Evolutionary conservation across 345 rosid species (phyloP), one percentile per base, ranked within the genome.

Genomic region (Eucalyptus fibrosa): DNA sequence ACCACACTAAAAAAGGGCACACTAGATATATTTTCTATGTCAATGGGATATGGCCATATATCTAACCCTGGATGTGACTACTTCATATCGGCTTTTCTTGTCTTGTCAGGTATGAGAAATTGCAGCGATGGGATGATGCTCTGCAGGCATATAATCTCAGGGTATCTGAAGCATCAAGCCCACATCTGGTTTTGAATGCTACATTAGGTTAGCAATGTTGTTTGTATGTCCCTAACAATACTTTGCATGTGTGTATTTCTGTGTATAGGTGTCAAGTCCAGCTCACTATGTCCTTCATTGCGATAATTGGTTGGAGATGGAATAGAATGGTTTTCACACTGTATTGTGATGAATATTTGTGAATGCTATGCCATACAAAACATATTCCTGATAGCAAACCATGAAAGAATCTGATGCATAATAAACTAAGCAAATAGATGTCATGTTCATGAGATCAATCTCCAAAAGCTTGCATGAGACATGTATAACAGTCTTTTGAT

Each of bases 61-160:
- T 15, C 77, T 65, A 65, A 65, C 19, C 37, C 18, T n/a, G 11
- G n/a, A 47, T 47, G 53, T 85, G 32, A 42, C 62, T 42, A 44
- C 50, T 81, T 56, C 72, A 67, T 51, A 51, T n/a, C 8, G 32
- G 19, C 85, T 77, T 45, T 44, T 90, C 21, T 56, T 60, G 45
- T 87, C 92, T 47, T 91, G 88, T 86, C 89, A 98, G 99, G 99
- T 98, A 97, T 93, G 99, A 98, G 94, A 98, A 98, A 92, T 94
- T 98, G 95, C 99, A 98, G 92, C 94, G 98, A 86, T 98, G 99
- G 99, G 98, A 98, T 91, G 99, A 97, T 92, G 99, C 99, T 89
- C 97, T 98, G 88, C 96, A 95, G 94, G 99, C 99, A 89, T 98
- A 98, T 91, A 96, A 98, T 89, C 91, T 92, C 50, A 98, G 96